Base-by-base conservation (phyloP, 2,329 filamentous ascomycete species). In the Chaetomium strumarium region DNA sequence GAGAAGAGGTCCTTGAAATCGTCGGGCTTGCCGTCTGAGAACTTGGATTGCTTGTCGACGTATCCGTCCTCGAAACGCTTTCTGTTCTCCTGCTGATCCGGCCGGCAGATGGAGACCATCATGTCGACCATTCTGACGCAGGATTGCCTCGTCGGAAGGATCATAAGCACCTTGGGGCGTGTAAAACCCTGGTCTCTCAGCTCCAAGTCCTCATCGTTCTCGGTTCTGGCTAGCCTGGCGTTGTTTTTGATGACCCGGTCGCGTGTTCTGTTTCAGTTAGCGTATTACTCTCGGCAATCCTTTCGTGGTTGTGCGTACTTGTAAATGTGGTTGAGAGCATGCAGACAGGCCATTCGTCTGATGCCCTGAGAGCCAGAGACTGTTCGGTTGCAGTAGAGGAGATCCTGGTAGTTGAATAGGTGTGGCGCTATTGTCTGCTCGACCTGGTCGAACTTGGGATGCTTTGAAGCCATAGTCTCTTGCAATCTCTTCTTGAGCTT, bases 181-280 rank as follows among this genome's bases (percentile, higher is more conserved):
- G 92, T 96, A 68, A 96, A 99, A 0, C 93, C 93, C 70, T 99
- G 93, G 61, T 99, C 93, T 58, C 90, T 83, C 16, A 90, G 75
- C 60, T 96, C 90, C 5, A 87, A 72, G 36, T 88, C 84, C 14
- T 78, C 72, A 36, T 77, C 76, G 10, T 79, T 78, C 4, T 81
- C 77, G 49, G 86, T 81, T 61, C 84, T 84, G 10, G 85, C 76
- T 11, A 95, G 71, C 58, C 84, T 88, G 49, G 87, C 81, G 64
- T 91, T 97, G 71, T 97, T 95, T 70, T 96, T 97, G 55, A 97
- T 80, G 0, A 97, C 87, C 30, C 84, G 82, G 64, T 97, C 92
- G 59, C 93, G 84, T 1, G 92, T 96, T 68, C 81, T 84, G 46
- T 1, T 5, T 13, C 13, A 13, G 52, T 62, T 29, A 61, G 56